phyloP scores from a whole-genome alignment of 371 early-diverging fungal genomes.

The Cladochytrium tenue region DNA sequence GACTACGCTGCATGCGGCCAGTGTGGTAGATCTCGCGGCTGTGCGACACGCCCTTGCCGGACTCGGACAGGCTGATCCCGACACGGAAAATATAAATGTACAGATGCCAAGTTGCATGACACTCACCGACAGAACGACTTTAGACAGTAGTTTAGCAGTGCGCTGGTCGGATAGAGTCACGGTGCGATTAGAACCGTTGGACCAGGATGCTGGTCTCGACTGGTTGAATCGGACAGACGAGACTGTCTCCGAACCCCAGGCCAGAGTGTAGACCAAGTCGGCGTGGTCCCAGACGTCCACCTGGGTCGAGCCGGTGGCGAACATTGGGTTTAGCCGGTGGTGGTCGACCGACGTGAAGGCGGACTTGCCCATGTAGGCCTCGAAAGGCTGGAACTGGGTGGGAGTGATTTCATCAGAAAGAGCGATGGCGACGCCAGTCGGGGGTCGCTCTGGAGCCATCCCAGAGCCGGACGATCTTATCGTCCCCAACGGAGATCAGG shows the following conservation, averaged over 20 bases:
- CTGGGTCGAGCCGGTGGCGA: slow-evolving; percentile 81
- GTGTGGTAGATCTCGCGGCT: slow-evolving; percentile 97
- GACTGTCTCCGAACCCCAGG: slow-evolving; percentile 94
- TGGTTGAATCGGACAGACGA: slow-evolving; percentile 91
- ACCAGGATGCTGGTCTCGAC: slow-evolving; percentile 87
- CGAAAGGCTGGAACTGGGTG: neutral
- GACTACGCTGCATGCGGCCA: slow-evolving; percentile 95
- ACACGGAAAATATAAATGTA: no score
- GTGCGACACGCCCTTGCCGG: no score
- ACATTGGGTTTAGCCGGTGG: slow-evolving; percentile 76
- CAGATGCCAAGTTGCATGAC: slow-evolving; percentile 6
- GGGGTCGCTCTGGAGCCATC: slow-evolving; percentile 34
- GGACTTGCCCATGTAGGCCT: neutral
- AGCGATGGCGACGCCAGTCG: no score
- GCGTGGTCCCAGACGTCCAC: slow-evolving; percentile 92
- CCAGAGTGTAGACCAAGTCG: slow-evolving; percentile 77
- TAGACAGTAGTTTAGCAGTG: slow-evolving; percentile 77
- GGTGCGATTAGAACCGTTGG: slow-evolving; percentile 88
- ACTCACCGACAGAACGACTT: slow-evolving; percentile 64
- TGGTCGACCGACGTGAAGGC: slow-evolving; percentile 44
- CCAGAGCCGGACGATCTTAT: slow-evolving; percentile 90
- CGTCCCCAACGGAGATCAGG: slow-evolving; percentile 78
- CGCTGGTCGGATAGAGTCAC: slow-evolving; percentile 90
- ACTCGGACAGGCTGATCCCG: no score
- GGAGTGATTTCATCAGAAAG: neutral